Evolutionary conservation across 2,329 filamentous ascomycete genomes (phyloP).

Genomic region (Achaetomium macrosporum): DNA sequence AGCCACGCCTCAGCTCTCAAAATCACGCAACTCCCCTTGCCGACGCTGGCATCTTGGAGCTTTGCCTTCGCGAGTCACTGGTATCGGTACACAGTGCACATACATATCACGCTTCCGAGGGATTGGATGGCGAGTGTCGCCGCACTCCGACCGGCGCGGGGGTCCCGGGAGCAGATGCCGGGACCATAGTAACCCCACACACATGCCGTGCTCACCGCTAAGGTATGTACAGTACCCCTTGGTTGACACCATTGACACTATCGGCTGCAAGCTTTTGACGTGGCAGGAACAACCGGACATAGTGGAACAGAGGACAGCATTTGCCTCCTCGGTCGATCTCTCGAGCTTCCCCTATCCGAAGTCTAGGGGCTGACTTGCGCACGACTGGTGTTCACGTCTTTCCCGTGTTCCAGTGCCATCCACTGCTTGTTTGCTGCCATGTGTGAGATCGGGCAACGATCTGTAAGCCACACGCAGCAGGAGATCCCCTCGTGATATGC

Average conservation of each 20-base stretch:
- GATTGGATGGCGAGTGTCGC: constrained; percentile 1
- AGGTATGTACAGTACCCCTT: not conserved
- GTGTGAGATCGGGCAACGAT: not conserved
- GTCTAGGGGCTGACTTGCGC: not conserved
- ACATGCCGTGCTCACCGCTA: constrained; percentile 13
- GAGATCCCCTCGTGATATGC: constrained; percentile 19
- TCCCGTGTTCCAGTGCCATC: not conserved
- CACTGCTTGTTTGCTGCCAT: not conserved
- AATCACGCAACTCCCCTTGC: not conserved
- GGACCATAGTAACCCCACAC: constrained; percentile 9
- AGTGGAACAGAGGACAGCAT: not conserved
- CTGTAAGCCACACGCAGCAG: constrained; percentile 15
- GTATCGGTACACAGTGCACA: not conserved
- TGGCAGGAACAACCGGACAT: not conserved
- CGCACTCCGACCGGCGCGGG: constrained; percentile 3
- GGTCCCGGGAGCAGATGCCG: constrained; percentile 5
- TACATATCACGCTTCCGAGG: not conserved
- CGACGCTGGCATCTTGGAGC: too few relatives aligned
- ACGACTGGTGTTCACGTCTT: too few relatives aligned
- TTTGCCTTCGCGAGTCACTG: too few relatives aligned
- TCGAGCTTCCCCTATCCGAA: not conserved
- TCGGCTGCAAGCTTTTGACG: constrained; percentile 1
- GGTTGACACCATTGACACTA: constrained; percentile 5
- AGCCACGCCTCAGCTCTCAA: not conserved
- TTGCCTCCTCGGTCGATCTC: too few relatives aligned